These are phyloP conservation scores for Gelatoporia subvermispora DNA, from an alignment of 768 basidiomycete genomes.

Conservation along the genomic window DNA sequence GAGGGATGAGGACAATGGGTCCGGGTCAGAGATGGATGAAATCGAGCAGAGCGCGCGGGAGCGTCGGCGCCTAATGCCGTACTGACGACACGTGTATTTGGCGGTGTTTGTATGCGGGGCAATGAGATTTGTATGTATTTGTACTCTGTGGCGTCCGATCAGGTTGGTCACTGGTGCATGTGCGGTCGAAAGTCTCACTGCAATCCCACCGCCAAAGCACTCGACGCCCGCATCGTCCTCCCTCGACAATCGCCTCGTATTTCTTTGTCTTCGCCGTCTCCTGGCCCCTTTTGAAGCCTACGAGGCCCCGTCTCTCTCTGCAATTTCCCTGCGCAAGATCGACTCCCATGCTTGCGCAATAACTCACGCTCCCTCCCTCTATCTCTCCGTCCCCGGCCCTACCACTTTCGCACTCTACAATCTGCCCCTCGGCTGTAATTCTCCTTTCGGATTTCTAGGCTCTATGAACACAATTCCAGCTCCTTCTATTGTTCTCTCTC, in stretches of 20 bases:
- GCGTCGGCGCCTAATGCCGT: constrained; percentile 58
- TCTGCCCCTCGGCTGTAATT: constrained; percentile 14
- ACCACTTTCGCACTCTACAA: constrained; percentile 11
- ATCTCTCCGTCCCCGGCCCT: constrained; percentile 4
- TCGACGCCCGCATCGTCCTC: neutral
- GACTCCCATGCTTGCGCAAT: constrained; percentile 12
- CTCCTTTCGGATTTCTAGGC: constrained; percentile 13
- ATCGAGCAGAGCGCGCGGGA: constrained; percentile 59
- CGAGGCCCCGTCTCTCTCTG: constrained; percentile 5
- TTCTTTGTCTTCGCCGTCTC: neutral
- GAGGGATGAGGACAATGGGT: constrained; percentile 3
- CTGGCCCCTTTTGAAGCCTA: neutral
- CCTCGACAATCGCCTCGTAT: neutral
- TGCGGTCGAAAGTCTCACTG: neutral
- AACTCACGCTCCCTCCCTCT: constrained; percentile 9
- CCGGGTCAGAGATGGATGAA: constrained; percentile 33
- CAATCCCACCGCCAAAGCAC: constrained; percentile 4
- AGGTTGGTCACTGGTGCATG: neutral
- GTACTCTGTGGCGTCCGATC: constrained; percentile 3
- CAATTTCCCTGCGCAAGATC: constrained; percentile 1
- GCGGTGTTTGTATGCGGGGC: constrained; percentile 4
- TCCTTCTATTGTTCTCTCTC: constrained; percentile 45
- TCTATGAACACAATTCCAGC: constrained; percentile 58
- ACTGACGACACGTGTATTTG: constrained; percentile 20
- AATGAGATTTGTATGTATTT: constrained; percentile 12